Evolutionary conservation across 495 filamentous ascomycete genomes (phyloP).

Genomic region (Sordaria brevicollis): DNA sequence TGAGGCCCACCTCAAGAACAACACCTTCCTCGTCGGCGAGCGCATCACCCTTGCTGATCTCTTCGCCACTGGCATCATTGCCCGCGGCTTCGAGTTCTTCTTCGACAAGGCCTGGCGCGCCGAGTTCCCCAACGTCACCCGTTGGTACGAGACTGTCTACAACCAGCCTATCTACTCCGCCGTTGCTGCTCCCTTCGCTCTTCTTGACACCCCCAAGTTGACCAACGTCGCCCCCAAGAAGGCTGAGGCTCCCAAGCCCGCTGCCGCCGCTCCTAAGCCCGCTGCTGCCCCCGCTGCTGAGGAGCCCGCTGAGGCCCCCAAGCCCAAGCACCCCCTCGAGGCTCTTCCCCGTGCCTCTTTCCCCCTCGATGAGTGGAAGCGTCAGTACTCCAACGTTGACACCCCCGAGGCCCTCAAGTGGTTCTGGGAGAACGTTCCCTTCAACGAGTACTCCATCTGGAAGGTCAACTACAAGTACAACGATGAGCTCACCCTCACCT

Average conservation of each 20-base stretch:
- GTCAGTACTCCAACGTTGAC: conserved; percentile 95
- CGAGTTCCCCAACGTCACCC: conserved; percentile 70
- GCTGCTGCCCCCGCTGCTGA: conserved; percentile 56
- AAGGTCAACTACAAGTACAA: conserved; percentile 94
- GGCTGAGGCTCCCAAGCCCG: conserved; percentile 47
- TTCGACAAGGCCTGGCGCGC: conserved; percentile 81
- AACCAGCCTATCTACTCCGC: conserved; percentile 84
- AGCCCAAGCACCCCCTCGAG: conserved; percentile 95
- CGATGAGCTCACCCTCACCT: conserved; percentile 88
- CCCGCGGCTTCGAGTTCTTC: conserved; percentile 77
- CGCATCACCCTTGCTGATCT: conserved; percentile 93
- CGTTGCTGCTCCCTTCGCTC: conserved; percentile 58
- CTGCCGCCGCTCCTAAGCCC: conserved; percentile 45
- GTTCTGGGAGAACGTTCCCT: conserved; percentile 94
- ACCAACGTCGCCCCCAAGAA: conserved; percentile 91
- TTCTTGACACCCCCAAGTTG: conserved; percentile 72
- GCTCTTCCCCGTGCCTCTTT: conserved; percentile 70
- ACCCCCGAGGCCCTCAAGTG: conserved; percentile 82
- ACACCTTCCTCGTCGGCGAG: conserved; percentile 97
- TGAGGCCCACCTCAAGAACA: conserved; percentile 77
- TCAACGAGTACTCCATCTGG: conserved; percentile 94
- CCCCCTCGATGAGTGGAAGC: conserved; percentile 93
- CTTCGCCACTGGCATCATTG: conserved; percentile 66
- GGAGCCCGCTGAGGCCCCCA: conserved; percentile 60
- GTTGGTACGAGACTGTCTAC: conserved; percentile 90